A percentile compares a stretch with the other conserved stretches of the same genome.
Conservation (phyloP, 2,329 filamentous ascomycete species). For the Scedosporium minutisporum region DNA sequence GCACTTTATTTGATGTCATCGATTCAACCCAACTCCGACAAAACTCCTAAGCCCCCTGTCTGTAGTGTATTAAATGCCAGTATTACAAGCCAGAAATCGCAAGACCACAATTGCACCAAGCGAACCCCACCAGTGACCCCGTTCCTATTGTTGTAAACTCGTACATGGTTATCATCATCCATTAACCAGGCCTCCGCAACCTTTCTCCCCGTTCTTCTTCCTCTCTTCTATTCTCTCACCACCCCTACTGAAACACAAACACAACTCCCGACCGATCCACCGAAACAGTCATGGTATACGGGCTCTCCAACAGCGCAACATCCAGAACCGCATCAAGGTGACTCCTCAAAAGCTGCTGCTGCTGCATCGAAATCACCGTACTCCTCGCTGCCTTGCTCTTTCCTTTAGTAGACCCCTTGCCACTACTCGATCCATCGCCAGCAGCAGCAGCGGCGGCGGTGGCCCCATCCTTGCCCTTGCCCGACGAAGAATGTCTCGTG, state of each 20-base stretch:
- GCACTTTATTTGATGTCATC: too few relatives aligned
- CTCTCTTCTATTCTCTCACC: not conserved
- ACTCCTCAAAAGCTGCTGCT: conserved; percentile 74
- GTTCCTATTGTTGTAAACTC: too few relatives aligned
- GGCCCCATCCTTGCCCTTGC: conserved; percentile 19
- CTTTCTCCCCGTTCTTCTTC: not conserved
- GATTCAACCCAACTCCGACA: too few relatives aligned
- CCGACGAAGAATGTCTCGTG: conserved; percentile 17
- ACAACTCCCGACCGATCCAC: conserved; percentile 83
- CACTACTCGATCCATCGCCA: conserved; percentile 10
- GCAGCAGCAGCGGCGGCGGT: conserved; percentile 7
- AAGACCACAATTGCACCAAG: too few relatives aligned
- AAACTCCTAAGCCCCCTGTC: too few relatives aligned
- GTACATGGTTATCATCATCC: too few relatives aligned
- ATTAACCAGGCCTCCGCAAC: not conserved
- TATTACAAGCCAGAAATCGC: too few relatives aligned
- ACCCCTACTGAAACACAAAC: conserved; percentile 60
- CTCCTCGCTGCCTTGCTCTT: conserved; percentile 6
- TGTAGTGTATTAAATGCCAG: too few relatives aligned
- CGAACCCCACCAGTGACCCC: too few relatives aligned
- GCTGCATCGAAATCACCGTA: conserved; percentile 79
- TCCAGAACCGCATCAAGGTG: conserved; percentile 85
- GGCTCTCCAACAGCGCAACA: conserved; percentile 76
- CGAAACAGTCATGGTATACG: conserved; percentile 87
- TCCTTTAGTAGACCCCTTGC: conserved; percentile 10